Percentiles rank a stretch among this genome's conserved stretches.
These are phyloP conservation scores for Letharia columbiana DNA, from an alignment of 495 filamentous ascomycete genomes.

Conservation along the genomic window DNA sequence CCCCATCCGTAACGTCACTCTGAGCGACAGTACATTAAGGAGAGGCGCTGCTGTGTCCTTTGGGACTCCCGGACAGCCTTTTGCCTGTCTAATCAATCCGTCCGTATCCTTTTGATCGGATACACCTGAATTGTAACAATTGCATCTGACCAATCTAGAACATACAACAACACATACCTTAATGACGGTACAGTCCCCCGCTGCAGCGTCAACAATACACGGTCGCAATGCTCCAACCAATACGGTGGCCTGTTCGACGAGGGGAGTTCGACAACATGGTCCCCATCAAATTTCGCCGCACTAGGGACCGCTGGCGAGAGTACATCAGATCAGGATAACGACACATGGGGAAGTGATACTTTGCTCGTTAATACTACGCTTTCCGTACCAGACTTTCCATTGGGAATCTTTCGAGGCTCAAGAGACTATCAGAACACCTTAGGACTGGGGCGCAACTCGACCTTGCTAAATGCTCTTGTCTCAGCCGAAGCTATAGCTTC, in stretches of 20 bases:
- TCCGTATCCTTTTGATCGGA: background rate
- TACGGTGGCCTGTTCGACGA: slow-evolving; percentile 20
- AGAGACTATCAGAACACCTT: slow-evolving; percentile 17
- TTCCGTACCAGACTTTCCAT: slow-evolving; percentile 21
- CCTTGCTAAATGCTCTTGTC: slow-evolving; percentile 31
- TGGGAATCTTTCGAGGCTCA: slow-evolving; percentile 20
- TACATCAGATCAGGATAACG: background rate
- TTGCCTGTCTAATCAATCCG: slow-evolving; percentile 14
- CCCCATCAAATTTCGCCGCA: background rate
- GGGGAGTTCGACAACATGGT: slow-evolving; percentile 18
- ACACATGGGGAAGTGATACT: slow-evolving; percentile 10
- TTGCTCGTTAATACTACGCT: slow-evolving; percentile 17
- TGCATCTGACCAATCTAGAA: background rate
- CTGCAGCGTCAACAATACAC: background rate
- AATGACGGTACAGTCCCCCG: slow-evolving; percentile 9
- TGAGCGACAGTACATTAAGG: slow-evolving; percentile 11
- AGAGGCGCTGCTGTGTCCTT: slow-evolving; percentile 15
- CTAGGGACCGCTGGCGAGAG: background rate
- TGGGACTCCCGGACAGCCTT: slow-evolving; percentile 16
- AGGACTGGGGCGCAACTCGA: slow-evolving; percentile 36
- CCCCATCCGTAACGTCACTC: slow-evolving; percentile 17
- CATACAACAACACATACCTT: slow-evolving; percentile 13
- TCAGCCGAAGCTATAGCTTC: slow-evolving; percentile 32
- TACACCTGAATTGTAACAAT: background rate
- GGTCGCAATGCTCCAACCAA: slow-evolving; percentile 12